Conservation (phyloP, 257 asterid genomes). For the Nyctanthes arbortristis region DNA sequence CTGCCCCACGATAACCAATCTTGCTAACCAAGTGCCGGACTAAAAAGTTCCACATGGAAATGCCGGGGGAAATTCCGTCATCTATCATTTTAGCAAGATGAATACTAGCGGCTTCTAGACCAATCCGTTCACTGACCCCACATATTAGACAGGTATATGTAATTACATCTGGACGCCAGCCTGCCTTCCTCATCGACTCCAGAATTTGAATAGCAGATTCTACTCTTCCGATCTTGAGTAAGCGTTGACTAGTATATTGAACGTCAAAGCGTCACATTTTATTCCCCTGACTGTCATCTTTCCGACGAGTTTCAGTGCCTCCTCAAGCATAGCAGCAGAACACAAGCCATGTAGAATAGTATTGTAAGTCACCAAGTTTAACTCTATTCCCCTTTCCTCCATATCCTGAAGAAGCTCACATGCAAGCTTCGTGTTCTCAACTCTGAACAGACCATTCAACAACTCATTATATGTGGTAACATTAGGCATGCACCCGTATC, state of each 20-base stretch:
- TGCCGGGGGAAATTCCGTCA: conserved; percentile 62
- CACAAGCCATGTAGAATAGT: conserved; percentile 60
- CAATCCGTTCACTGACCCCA: conserved; percentile 46
- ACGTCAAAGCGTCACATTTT: conserved; percentile 54
- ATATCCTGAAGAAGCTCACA: conserved; percentile 56
- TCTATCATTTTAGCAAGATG: conserved; percentile 60
- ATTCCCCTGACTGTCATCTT: conserved; percentile 65
- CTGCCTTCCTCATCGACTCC: conserved; percentile 45
- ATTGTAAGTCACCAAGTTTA: conserved; percentile 65
- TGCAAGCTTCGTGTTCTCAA: conserved; percentile 31
- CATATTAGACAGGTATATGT: conserved; percentile 58
- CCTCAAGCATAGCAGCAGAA: conserved; percentile 43
- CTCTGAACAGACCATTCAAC: conserved; percentile 60
- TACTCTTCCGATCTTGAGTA: conserved; percentile 58
- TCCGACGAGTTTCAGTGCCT: conserved; percentile 52
- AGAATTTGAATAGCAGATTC: conserved; percentile 47
- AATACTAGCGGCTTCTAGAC: conserved; percentile 44
- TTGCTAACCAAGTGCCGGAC: conserved; percentile 60
- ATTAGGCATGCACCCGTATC: conserved; percentile 46
- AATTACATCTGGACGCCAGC: conserved; percentile 56
- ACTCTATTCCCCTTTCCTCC: conserved; percentile 53
- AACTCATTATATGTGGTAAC: conserved; percentile 64
- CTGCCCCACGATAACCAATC: conserved; percentile 42
- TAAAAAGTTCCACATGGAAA: conserved; percentile 64
- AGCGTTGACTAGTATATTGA: conserved; percentile 58